A percentile compares a stretch with the other conserved stretches of the same genome.
These are phyloP conservation scores for Platanthera zijinensis DNA, from an alignment of 106 monocot genomes.

Conservation along the genomic window DNA sequence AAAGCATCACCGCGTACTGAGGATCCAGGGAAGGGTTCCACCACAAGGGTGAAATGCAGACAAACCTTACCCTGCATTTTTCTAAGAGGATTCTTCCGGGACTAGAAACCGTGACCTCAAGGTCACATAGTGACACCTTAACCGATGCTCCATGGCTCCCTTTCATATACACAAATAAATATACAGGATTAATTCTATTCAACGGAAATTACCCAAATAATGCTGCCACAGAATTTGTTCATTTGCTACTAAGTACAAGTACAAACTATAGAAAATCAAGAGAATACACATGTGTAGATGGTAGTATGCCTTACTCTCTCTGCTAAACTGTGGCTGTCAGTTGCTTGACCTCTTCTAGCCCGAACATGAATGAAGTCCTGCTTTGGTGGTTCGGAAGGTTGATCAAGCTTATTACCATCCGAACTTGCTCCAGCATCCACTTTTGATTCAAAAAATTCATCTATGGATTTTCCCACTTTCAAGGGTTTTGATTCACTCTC, in stretches of 20 bases:
- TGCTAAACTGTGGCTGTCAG: conserved; percentile 95
- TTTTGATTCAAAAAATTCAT: not conserved
- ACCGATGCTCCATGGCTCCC: too few relatives aligned
- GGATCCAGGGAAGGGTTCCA: too few relatives aligned
- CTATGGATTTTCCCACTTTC: conserved; percentile 2
- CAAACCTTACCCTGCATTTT: too few relatives aligned
- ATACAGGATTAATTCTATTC: too few relatives aligned
- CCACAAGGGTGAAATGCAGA: too few relatives aligned
- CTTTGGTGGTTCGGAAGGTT: conserved; percentile 8
- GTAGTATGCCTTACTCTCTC: conserved; percentile 56
- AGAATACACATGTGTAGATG: not conserved
- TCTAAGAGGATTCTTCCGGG: too few relatives aligned
- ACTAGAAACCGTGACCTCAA: too few relatives aligned
- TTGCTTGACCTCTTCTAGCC: conserved; percentile 94
- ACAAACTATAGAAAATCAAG: not conserved
- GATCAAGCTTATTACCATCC: conserved; percentile 1
- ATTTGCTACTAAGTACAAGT: not conserved
- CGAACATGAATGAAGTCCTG: conserved; percentile 46
- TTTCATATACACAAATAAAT: too few relatives aligned
- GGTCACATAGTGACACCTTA: too few relatives aligned
- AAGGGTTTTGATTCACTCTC: not conserved
- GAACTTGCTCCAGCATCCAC: conserved; percentile 1
- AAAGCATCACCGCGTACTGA: too few relatives aligned
- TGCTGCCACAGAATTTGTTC: not conserved
- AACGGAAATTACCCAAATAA: too few relatives aligned